A percentile compares a stretch with the other conserved stretches of the same genome.
phyloP scores from a whole-genome alignment of 345 rosid species.

The Aurinia saxatilis region DNA sequence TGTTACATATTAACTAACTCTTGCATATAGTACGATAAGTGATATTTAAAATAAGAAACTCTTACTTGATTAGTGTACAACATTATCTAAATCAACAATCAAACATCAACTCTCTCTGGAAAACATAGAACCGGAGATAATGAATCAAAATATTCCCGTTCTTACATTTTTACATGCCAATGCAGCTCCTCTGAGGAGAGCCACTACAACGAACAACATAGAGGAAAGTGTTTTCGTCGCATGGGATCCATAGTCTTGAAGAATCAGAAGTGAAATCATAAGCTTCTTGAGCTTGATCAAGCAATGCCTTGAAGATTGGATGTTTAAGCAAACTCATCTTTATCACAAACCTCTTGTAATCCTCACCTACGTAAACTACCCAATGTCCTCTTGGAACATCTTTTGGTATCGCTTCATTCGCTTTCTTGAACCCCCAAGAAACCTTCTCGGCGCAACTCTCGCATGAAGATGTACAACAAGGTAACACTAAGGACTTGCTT shows the following conservation, averaged over 20 bases:
- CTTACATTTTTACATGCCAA: conserved; percentile 31
- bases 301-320: conserved; percentile 71
- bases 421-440: conserved; percentile 38
- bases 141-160: conserved; percentile 20
- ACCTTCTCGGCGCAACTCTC: conserved; percentile 43
- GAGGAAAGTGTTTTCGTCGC: conserved; percentile 63
- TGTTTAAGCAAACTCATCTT: conserved; percentile 59
- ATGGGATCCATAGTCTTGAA: conserved; percentile 69
- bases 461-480: conserved; percentile 37
- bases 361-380: conserved; percentile 73
- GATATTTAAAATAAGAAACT: conserved; percentile 25
- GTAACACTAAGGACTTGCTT: conserved; percentile 35
- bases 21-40: neutral
- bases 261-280: conserved; percentile 50
- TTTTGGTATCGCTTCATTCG: conserved; percentile 46
- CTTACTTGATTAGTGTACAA: conserved; percentile 25
- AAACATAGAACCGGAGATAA: conserved; percentile 15
- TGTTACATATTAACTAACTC: neutral
- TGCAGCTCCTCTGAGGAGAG: conserved; percentile 33
- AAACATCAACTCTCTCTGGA: conserved; percentile 11
- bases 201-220: conserved; percentile 60
- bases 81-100: conserved; percentile 20
- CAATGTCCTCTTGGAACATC: conserved; percentile 89
- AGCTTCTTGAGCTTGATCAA: conserved; percentile 70
- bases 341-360: conserved; percentile 62